These are phyloP conservation scores for Carex scoparia DNA, from an alignment of 176 grass and related monocot species.

Conservation along the genomic window DNA sequence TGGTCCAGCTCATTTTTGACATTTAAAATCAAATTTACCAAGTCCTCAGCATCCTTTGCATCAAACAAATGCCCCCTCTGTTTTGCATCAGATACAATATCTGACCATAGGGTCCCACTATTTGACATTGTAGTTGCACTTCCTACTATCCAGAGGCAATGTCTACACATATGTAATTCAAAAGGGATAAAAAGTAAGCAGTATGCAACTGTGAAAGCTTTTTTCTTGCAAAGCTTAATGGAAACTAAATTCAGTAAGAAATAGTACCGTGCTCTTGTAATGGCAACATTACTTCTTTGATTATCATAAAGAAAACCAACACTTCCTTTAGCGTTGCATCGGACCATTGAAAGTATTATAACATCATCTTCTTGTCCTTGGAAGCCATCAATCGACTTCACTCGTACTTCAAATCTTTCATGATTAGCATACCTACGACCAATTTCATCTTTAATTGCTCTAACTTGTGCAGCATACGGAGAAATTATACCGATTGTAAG, in stretches of 20 bases:
- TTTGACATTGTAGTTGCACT: conserved; percentile 42
- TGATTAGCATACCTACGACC: conserved; percentile 35
- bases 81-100: conserved; percentile 44
- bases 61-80: conserved; percentile 34
- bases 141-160: conserved; percentile 80
- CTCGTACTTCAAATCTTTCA: conserved; percentile 47
- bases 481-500: conserved; percentile 61
- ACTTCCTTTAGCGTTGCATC: conserved; percentile 39
- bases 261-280: conserved; percentile 79
- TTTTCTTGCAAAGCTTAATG: not conserved
- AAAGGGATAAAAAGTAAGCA: not conserved
- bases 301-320: conserved; percentile 63
- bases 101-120: conserved; percentile 57
- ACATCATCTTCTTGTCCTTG: conserved; percentile 73
- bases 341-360: conserved; percentile 76
- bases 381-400: conserved; percentile 80
- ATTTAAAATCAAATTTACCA: conserved; percentile 49
- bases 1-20: conserved; percentile 65
- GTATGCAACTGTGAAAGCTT: not conserved
- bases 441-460: conserved; percentile 44
- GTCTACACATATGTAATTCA: conserved; percentile 37
- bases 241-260: not conserved
- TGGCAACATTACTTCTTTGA: conserved; percentile 69
- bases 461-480: conserved; percentile 63
- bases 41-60: conserved; percentile 33